Evolutionary conservation across 2,329 filamentous ascomycete genomes (phyloP).

Genomic region (Pezicula neosporulosa): DNA sequence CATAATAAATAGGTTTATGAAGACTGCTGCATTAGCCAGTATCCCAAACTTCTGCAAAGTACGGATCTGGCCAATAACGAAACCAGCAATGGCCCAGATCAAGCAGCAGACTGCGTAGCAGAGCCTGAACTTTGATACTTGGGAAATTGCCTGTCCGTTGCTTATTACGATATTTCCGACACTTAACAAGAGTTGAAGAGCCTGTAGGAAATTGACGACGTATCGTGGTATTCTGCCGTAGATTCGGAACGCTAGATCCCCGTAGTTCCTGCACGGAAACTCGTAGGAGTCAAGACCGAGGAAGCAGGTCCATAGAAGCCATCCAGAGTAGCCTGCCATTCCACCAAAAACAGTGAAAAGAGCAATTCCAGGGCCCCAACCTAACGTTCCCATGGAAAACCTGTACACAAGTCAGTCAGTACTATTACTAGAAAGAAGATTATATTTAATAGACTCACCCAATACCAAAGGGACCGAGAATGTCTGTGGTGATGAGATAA

Average conservation of each 20-base stretch:
- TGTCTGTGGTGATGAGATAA: conserved; percentile 22
- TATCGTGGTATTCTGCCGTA: conserved; percentile 16
- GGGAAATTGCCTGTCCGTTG: conserved; percentile 15
- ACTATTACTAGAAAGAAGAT: no score
- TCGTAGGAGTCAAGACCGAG: conserved; percentile 16
- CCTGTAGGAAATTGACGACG: conserved; percentile 14
- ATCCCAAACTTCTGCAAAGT: conserved; percentile 25
- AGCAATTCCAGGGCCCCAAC: no score
- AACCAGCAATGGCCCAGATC: conserved; percentile 23
- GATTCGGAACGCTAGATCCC: conserved; percentile 18
- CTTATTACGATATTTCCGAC: conserved; percentile 17
- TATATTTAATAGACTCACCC: conserved; percentile 2
- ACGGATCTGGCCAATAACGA: conserved; percentile 25
- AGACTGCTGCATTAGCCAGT: conserved; percentile 25
- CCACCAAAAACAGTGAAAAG: not conserved
- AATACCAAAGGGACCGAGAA: conserved; percentile 19
- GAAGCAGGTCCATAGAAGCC: conserved; percentile 14
- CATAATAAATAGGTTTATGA: conserved; percentile 25
- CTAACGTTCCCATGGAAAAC: no score
- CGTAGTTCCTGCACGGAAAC: conserved; percentile 17
- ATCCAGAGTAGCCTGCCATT: conserved; percentile 14
- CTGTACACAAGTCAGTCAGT: no score
- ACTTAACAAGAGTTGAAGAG: conserved; percentile 11
- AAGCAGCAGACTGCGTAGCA: conserved; percentile 23
- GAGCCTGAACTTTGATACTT: conserved; percentile 14